Conservation (phyloP, 2,329 filamentous ascomycete species). For the Cladosporium sp. region DNA sequence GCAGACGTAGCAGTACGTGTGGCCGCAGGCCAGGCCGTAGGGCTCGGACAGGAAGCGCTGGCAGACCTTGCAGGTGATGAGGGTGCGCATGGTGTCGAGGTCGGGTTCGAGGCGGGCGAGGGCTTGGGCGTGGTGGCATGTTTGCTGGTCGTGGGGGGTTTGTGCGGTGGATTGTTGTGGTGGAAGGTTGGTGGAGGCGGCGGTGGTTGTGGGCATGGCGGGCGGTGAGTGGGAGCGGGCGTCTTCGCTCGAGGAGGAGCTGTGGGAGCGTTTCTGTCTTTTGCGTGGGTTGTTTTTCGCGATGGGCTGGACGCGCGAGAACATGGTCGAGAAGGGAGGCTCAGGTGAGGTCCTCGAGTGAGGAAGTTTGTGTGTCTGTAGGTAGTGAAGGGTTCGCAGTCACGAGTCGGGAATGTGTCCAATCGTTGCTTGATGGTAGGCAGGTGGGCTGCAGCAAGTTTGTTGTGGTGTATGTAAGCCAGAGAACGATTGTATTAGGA, state of each 20-base stretch:
- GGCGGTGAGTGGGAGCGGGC: not conserved
- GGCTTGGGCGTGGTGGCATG: conserved; percentile 1
- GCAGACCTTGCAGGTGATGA: conserved; percentile 66
- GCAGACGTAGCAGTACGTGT: conserved; percentile 66
- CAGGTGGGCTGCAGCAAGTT: conserved; percentile 6
- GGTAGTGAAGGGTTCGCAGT: not conserved
- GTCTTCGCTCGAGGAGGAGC: not conserved
- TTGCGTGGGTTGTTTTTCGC: conserved; percentile 6
- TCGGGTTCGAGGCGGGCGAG: conserved; percentile 35
- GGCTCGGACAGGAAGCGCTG: conserved; percentile 66
- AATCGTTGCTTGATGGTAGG: not conserved
- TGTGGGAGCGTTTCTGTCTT: conserved; percentile 12
- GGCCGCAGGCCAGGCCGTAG: conserved; percentile 63
- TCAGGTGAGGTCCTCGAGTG: not conserved
- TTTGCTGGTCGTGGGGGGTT: not conserved
- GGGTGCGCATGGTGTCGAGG: conserved; percentile 56
- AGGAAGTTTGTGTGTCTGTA: not conserved
- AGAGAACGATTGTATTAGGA: not conserved
- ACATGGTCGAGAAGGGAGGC: conserved; percentile 6
- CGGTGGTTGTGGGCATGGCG: not conserved
- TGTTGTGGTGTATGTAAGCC: not conserved
- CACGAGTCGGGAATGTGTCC: conserved; percentile 8
- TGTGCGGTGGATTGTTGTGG: not conserved
- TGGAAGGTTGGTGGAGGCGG: not conserved
- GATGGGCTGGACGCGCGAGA: conserved; percentile 2